Evolutionary conservation across 345 rosid species (phyloP).

Genomic region (Eucalyptus brandiana): DNA sequence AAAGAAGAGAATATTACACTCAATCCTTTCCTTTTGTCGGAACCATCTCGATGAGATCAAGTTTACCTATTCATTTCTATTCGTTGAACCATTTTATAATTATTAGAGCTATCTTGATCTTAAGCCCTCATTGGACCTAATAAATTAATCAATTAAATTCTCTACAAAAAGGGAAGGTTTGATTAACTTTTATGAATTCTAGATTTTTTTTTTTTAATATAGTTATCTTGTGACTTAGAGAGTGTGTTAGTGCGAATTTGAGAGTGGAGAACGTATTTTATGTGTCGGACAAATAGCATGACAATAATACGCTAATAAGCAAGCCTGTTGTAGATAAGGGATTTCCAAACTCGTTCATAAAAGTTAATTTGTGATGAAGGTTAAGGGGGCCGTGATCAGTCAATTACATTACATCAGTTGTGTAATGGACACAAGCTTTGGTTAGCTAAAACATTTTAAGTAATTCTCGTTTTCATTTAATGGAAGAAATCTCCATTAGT

Average conservation of each 20-base stretch:
- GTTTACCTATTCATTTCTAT: background rate
- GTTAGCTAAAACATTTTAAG: too few relatives aligned
- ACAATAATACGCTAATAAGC: background rate
- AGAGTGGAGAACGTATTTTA: background rate
- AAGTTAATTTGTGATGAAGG: background rate
- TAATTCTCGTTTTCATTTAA: too few relatives aligned
- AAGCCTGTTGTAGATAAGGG: background rate
- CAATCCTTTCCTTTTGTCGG: too few relatives aligned
- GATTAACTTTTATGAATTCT: background rate
- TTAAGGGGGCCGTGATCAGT: background rate
- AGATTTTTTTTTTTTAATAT: too few relatives aligned
- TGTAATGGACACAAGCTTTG: background rate
- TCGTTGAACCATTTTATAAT: background rate
- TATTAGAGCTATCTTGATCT: background rate
- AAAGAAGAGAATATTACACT: too few relatives aligned
- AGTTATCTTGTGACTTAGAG: background rate
- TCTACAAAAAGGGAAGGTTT: background rate
- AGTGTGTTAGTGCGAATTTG: background rate
- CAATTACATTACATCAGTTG: background rate
- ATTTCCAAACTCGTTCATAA: background rate
- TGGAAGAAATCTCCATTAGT: background rate
- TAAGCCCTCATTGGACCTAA: background rate
- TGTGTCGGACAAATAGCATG: background rate
- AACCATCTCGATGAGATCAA: background rate
- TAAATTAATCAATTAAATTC: background rate